Base-by-base conservation (phyloP, 176 grass and related monocot genomes). In the Zea mays region DNA sequence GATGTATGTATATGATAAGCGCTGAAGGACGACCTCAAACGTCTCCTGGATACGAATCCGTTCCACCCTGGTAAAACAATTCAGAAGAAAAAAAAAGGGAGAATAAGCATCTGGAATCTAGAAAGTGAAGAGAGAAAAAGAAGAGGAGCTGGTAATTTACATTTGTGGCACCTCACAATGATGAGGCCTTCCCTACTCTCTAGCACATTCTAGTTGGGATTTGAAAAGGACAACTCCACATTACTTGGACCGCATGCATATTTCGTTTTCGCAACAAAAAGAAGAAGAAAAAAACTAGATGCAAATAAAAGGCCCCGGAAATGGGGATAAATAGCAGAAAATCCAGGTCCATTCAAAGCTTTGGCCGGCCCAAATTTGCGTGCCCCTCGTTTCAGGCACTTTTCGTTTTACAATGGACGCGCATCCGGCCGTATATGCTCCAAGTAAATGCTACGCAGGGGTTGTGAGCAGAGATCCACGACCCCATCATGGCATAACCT, bases 181-280 rank as follows among this genome's bases (percentile, higher is more conserved):
- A 12, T 65, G 13, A 76, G 4, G 21, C 38, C 2, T 6, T 59
- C 44, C 14, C 55, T 35, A 16, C 65, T 59, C 70, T 70, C 44
- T 77, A 63, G 43, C 10, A 33, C 9, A 33, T 43, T 4, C 34
- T 65, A 17, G 47, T 4, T 46, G 21, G 37, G 21, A 8, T 54
- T 15, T 79, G 75, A 58, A 82, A 76, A 37, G 0, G 71, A 70
- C 19, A 62, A 36, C 20, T 81, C 20, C 77, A 21, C 15, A 45
- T 21, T 45, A 16, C 35, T 48, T 75, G 54, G 54, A 16, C n/a
- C 54, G 2, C n/a, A 48, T 61, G n/a, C 19, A 34, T 19, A 34
- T 71, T 35, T n/a, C 44, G n/a, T 44, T 69, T 57, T 8, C n/a
- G 27, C 27, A 27, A 27, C 10, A 20, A 42, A 50, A 54, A 27